Base-by-base conservation (phyloP, 495 filamentous ascomycete genomes). In the Talaromyces adpressus region DNA sequence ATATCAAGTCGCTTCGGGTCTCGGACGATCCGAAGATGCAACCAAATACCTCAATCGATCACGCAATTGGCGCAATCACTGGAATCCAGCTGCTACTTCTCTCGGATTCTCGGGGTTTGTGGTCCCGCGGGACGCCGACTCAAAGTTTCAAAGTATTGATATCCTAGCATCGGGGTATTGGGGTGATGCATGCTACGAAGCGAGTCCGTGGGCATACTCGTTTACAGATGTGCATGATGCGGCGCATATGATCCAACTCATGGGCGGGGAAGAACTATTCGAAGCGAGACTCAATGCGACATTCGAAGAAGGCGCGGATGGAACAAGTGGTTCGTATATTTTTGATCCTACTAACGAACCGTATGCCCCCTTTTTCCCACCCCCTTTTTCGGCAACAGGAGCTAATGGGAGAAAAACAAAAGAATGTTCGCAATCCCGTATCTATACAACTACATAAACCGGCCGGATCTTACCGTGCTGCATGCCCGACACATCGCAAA, bases 21-120 rank as follows among this genome's bases (percentile, higher is more conserved):
- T 89, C 2, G 80, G 76, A 6, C 81, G 82, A 36, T 53, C 61
- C 0, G 73, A 73, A 0, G 87, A 90, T 60, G 76, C 80, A 6
- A 30, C 72, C 6, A 89, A 82, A 63, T 91, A 91, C 64, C 73
- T 89, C 25, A 73, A 80, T 54, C 82, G 89, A 2, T 87, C 85
- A 0, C 79, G 81, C 6, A 86, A 89, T 63, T 91, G 89, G 89
- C 78, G 84, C 8, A 89, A 90, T 68, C 87, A 90, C 65, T 92
- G 87, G 86, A 86, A 89, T 69, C 66, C 81, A 0, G 68, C 80
- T 41, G 75, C 80, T 36, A 80, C 76, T 0, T 82, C 83, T 0
- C 71, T 82, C 2, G 79, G 77, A 11, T 89, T 86, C 69, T 76
- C 75, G 2, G 88, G 89, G 11, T 91, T 90, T 70, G 75, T 90